phyloP scores from a whole-genome alignment of 371 early-diverging fungal genomes.

The Mucor indicus region DNA sequence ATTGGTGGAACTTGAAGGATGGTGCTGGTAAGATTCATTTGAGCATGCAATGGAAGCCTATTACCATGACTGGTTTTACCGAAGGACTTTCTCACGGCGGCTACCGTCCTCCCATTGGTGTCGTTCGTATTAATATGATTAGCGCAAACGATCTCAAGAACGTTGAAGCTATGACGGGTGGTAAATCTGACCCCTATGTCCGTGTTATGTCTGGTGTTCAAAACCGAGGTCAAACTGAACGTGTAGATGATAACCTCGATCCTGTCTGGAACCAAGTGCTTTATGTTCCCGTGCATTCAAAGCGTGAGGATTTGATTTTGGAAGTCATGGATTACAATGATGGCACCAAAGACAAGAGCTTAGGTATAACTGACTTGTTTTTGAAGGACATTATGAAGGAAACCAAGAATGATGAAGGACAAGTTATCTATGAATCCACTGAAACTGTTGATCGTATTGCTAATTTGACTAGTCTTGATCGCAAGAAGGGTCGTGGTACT shows the following conservation, averaged over 20 bases:
- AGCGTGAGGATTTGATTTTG: slow-evolving; percentile 67
- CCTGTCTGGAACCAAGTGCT: slow-evolving; percentile 84
- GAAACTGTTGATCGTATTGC: slow-evolving; percentile 44
- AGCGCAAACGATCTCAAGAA: slow-evolving; percentile 76
- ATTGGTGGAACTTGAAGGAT: slow-evolving; percentile 52
- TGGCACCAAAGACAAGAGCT: slow-evolving; percentile 60
- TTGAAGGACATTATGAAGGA: slow-evolving; percentile 42
- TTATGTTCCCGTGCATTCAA: slow-evolving; percentile 67
- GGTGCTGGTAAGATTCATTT: slow-evolving; percentile 51
- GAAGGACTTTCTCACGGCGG: slow-evolving; percentile 38
- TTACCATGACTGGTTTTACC: slow-evolving; percentile 48
- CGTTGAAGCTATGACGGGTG: slow-evolving; percentile 61
- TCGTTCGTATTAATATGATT: slow-evolving; percentile 73
- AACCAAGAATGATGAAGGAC: slow-evolving; percentile 29
- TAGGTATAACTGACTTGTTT: slow-evolving; percentile 57
- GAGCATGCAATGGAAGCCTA: slow-evolving; percentile 56
- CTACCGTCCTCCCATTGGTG: slow-evolving; percentile 72
- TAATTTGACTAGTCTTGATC: slow-evolving; percentile 57
- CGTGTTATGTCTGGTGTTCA: slow-evolving; percentile 64
- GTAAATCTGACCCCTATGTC: slow-evolving; percentile 87
- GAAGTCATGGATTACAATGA: slow-evolving; percentile 82
- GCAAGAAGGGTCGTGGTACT: slow-evolving; percentile 61
- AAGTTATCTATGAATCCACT: slow-evolving; percentile 34
- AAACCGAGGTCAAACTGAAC: slow-evolving; percentile 61
- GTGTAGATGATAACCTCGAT: slow-evolving; percentile 67